Conservation (phyloP, 179 eudicot species). For the Camellia oleifera region DNA sequence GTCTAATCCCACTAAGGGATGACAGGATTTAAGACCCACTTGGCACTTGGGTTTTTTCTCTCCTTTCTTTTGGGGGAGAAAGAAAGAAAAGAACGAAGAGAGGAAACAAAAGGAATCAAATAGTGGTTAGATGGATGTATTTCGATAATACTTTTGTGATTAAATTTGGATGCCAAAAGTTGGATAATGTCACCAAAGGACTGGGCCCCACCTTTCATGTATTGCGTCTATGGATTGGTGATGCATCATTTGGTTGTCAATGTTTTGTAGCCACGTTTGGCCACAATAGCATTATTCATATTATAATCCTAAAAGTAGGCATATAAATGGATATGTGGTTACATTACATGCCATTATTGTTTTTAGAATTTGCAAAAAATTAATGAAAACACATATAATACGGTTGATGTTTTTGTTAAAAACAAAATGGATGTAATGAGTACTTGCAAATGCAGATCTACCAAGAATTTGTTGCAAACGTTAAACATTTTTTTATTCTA, state of each 20-base stretch:
- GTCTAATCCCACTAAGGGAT: no score
- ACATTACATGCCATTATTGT: not conserved
- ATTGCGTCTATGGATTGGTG: not conserved
- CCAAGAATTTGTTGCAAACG: not conserved
- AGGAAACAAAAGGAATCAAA: no score
- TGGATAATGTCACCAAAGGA: no score
- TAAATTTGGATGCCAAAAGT: no score
- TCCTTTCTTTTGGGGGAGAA: no score
- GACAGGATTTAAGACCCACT: no score
- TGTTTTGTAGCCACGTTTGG: not conserved
- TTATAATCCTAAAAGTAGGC: not conserved
- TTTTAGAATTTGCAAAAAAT: not conserved
- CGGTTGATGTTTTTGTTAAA: not conserved
- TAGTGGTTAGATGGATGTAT: no score
- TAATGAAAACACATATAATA: not conserved
- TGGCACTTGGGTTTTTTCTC: no score
- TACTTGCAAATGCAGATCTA: not conserved
- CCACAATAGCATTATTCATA: not conserved
- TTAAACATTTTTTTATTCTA: not conserved
- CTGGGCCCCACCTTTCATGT: no score
- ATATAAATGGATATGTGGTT: not conserved
- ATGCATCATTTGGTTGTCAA: not conserved
- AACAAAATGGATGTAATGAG: not conserved
- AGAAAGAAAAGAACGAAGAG: no score
- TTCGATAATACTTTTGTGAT: no score